Base-by-base conservation (phyloP, 805 yeast species). In the Saturnispora galanensis region DNA sequence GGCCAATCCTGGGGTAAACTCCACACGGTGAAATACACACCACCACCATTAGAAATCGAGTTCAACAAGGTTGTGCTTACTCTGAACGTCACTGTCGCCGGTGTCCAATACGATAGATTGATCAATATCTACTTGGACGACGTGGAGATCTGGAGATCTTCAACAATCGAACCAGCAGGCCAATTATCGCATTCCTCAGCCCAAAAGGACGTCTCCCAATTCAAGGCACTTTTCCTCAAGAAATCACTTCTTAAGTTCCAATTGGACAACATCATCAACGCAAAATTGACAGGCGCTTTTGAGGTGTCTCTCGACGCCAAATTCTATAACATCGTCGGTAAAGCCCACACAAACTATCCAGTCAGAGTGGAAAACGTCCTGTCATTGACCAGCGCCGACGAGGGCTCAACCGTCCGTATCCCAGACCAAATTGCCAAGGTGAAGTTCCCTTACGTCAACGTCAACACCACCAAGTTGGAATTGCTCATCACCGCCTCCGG, bases 91-190 rank as follows among this genome's bases (percentile, higher is more conserved):
- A 57, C 70, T 11, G 77, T 74, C 6, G 64, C 61, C 34, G 84
- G 84, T 7, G 70, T 75, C 11, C 87, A 81, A 56, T 79, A 75
- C 52, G 86, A 81, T 55, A 63, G 87, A 47, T 62, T 81, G 51
- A 79, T 79, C 13, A 81, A 81, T 57, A 66, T 84, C 38, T 80
- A 72, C 52, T 60, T 83, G 30, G 69, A 70, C 46, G 84, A 79
- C 30, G 67, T 71, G 12, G 84, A 84, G 50, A 65, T 86, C 34
- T 86, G 95, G 95, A 74, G 95, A 61, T 79, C 86, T 1, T 81
- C 90, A 2, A 87, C 95, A 2, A 78, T 84, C 12, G 95, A 86
- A 61, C 95, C 95, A 1, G 73, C 73, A 46, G 62, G 80, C 53
- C 57, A 55, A 11, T 52, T 63, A 2, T 71, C 73, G 9, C 73